A percentile compares a stretch with the other conserved stretches of the same genome.
These are phyloP conservation scores for Suillus subluteus DNA, from an alignment of 768 basidiomycete species.

Conservation along the genomic window DNA sequence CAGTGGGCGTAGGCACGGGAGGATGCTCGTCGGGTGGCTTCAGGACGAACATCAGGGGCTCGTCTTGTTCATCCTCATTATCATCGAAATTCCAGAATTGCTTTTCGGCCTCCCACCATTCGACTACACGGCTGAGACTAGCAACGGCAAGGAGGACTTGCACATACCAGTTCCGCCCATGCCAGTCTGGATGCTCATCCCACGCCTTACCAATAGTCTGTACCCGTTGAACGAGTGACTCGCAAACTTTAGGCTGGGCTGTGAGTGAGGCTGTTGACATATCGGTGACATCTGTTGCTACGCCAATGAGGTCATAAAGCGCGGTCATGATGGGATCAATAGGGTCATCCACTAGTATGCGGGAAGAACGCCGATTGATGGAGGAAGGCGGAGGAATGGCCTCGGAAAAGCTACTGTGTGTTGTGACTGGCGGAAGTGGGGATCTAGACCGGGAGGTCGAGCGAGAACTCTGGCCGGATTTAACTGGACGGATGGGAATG, in stretches of 20 bases:
- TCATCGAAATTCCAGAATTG: conserved; percentile 99
- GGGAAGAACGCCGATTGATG: conserved; percentile 75
- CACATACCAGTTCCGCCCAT: conserved; percentile 97
- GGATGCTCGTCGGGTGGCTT: conserved; percentile 76
- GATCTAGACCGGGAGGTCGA: conserved; percentile 96
- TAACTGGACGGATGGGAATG: conserved; percentile 65
- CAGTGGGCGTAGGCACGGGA: conserved; percentile 43
- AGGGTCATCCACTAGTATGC: conserved; percentile 83
- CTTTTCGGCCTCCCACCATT: conserved; percentile 99
- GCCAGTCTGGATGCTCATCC: conserved; percentile 99
- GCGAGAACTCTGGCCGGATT: conserved; percentile 84
- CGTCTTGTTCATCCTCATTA: conserved; percentile 86
- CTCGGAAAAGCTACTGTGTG: conserved; percentile 68
- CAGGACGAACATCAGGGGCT: conserved; percentile 91
- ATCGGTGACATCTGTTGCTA: conserved; percentile 93
- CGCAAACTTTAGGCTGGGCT: conserved; percentile 81
- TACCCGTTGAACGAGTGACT: conserved; percentile 85
- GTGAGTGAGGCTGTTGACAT: conserved; percentile 88
- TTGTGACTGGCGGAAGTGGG: conserved; percentile 75
- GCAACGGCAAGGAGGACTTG: conserved; percentile 95
- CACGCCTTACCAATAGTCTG: conserved; percentile 92
- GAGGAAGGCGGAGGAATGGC: conserved; percentile 43
- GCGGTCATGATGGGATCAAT: conserved; percentile 88
- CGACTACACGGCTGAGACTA: conserved; percentile 93
- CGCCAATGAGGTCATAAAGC: conserved; percentile 88